Conservation (phyloP, 2,329 filamentous ascomycete species). For the Colletotrichum sp. region DNA sequence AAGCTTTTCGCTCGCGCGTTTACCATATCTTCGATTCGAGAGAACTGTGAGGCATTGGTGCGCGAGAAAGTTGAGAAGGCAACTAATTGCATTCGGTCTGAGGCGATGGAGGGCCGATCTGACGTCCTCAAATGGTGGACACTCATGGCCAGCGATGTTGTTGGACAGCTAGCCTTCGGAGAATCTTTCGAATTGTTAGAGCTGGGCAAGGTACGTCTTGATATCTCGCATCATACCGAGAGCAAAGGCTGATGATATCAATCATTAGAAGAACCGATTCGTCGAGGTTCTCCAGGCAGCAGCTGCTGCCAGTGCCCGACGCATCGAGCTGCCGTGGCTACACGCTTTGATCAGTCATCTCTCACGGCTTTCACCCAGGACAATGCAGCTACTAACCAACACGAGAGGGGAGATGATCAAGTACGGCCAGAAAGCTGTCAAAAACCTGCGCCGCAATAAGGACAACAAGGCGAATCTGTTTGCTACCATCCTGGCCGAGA, state of each 20-base stretch:
- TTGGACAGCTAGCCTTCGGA: slow-evolving; percentile 59
- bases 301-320: background rate
- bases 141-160: slow-evolving; percentile 60
- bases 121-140: slow-evolving; percentile 61
- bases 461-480: slow-evolving; percentile 2
- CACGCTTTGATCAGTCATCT: background rate
- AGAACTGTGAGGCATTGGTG: slow-evolving; percentile 35
- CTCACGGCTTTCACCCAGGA: background rate
- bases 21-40: slow-evolving; percentile 39
- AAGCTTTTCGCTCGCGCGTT: slow-evolving; percentile 46
- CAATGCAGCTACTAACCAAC: background rate
- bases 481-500: background rate
- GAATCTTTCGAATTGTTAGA: slow-evolving; percentile 61
- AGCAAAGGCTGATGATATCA: background rate
- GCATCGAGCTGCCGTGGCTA: background rate
- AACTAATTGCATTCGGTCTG: slow-evolving; percentile 48
- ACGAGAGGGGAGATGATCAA: background rate
- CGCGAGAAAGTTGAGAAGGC: slow-evolving; percentile 40
- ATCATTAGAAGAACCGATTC: background rate
- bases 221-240: background rate
- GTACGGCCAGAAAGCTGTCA: background rate
- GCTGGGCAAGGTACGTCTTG: slow-evolving; percentile 45
- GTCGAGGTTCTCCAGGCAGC: background rate
- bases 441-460: background rate
- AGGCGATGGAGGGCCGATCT: slow-evolving; percentile 39